Evolutionary conservation across 2,329 filamentous ascomycete genomes (phyloP).

Genomic region (Trichoderma lentiforme): DNA sequence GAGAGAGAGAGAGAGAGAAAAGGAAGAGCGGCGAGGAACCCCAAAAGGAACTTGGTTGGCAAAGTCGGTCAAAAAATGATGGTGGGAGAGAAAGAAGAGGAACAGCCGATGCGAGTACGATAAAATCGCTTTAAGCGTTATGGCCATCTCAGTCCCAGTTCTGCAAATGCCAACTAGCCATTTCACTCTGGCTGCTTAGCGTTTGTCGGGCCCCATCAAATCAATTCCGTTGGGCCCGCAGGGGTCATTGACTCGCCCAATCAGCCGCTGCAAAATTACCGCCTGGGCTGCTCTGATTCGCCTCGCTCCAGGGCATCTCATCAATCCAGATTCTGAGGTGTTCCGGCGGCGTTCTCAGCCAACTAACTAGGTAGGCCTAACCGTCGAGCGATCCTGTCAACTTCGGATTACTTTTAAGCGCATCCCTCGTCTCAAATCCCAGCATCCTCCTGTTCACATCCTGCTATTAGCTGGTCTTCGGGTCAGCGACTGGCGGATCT

Average conservation of each 20-base stretch:
- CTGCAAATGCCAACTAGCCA: conserved; percentile 3
- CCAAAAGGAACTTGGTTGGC: not conserved
- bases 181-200: not conserved
- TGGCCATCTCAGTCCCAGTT: not conserved
- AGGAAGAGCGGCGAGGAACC: not conserved
- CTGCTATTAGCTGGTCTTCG: not conserved
- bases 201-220: not conserved
- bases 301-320: not conserved
- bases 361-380: not conserved
- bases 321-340: not conserved
- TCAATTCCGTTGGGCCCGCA: conserved; percentile 3
- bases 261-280: conserved; percentile 30
- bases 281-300: conserved; percentile 28
- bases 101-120: conserved; percentile 6
- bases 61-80: conserved; percentile 15
- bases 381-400: not conserved
- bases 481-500: not conserved
- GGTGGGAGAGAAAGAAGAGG: conserved; percentile 6
- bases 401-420: not conserved
- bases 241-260: conserved; percentile 25
- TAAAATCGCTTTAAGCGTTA: not conserved
- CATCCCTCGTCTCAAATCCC: not conserved
- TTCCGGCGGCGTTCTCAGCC: not conserved
- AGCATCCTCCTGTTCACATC: not conserved
- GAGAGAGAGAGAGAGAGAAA: not conserved